Conservation (phyloP, 2,329 filamentous ascomycete species). For the Arthrobotrys iridis region DNA sequence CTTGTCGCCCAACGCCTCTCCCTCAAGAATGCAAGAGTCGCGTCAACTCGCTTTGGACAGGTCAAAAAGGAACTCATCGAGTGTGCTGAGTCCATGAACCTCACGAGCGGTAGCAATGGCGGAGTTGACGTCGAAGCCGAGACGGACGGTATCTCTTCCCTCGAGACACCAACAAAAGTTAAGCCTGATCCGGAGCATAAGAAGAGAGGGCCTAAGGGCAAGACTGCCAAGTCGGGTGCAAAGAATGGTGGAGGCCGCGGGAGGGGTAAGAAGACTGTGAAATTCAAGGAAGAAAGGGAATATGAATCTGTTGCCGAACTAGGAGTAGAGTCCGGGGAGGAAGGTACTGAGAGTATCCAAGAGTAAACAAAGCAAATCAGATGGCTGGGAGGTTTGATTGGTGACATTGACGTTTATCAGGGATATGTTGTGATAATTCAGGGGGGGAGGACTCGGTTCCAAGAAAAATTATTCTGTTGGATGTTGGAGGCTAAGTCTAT, state of each 20-base stretch:
- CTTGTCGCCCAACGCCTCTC: conserved; percentile 22
- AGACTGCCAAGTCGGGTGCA: neutral
- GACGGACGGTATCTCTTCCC: neutral
- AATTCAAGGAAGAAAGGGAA: neutral
- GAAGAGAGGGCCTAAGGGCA: neutral
- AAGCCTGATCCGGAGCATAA: neutral
- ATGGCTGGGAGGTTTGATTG: neutral
- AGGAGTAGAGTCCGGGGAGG: neutral
- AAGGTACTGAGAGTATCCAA: neutral
- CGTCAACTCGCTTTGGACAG: conserved; percentile 26
- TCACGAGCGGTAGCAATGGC: neutral
- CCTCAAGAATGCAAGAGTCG: conserved; percentile 29
- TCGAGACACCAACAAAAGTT: conserved; percentile 22
- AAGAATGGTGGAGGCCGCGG: neutral
- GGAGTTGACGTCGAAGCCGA: neutral
- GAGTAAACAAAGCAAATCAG: neutral
- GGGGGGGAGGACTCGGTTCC: neutral
- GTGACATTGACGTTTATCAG: no score
- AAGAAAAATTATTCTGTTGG: neutral
- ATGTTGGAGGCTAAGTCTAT: neutral
- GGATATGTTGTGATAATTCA: neutral
- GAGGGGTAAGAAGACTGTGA: neutral
- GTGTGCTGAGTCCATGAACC: conserved; percentile 15
- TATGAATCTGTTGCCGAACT: neutral
- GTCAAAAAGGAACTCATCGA: conserved; percentile 46